phyloP scores from a whole-genome alignment of 202 grass and related monocot species.

The Setaria viridis region DNA sequence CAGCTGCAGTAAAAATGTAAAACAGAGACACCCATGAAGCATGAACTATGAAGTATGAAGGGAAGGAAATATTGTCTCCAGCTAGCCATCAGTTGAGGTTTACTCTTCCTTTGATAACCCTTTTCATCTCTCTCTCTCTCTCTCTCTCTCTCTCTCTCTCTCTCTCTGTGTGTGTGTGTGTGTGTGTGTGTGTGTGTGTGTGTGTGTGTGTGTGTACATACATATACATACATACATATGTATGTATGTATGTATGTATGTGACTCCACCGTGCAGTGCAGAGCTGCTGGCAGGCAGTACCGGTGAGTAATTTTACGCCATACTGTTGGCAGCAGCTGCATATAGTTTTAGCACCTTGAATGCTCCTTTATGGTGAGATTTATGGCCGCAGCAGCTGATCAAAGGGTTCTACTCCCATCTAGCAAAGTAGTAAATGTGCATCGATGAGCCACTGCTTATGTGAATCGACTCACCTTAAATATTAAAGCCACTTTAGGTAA shows the following conservation, averaged over 20 bases:
- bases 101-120: neutral
- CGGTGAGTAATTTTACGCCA: constrained; percentile 45
- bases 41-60: neutral
- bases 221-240: no score
- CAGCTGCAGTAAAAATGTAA: constrained; percentile 35
- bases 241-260: no score
- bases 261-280: constrained; percentile 20
- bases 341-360: constrained; percentile 60
- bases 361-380: constrained; percentile 58
- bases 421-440: constrained; percentile 64
- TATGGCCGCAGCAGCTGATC: constrained; percentile 54
- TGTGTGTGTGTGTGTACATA: no score
- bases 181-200: no score
- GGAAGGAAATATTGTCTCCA: neutral
- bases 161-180: no score
- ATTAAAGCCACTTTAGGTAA: constrained; percentile 48
- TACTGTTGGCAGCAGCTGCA: constrained; percentile 45
- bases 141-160: neutral
- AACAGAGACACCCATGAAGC: constrained; percentile 10
- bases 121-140: neutral
- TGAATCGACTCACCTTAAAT: constrained; percentile 54
- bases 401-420: constrained; percentile 40
- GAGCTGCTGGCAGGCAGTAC: constrained; percentile 37
- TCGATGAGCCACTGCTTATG: constrained; percentile 51
- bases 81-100: neutral